Conservation (phyloP, 2,329 filamentous ascomycete genomes). For the Penicillium sp. region DNA sequence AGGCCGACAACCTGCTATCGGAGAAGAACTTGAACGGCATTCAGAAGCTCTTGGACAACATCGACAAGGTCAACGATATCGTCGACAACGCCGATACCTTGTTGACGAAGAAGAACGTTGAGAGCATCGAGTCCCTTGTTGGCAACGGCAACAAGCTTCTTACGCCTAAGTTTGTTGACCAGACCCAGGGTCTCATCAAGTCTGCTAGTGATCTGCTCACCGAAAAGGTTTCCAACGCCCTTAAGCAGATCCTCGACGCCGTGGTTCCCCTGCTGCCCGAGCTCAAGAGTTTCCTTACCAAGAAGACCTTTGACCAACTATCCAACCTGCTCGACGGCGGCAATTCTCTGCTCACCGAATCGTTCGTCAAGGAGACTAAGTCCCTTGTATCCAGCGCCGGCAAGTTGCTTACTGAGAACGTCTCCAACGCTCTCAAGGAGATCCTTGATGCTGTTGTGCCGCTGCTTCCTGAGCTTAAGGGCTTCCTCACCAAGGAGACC, state of each 20-base stretch:
- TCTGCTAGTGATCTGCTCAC: slow-evolving; percentile 12
- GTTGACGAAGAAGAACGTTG: slow-evolving; percentile 23
- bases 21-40: slow-evolving; percentile 18
- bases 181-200: slow-evolving; percentile 11
- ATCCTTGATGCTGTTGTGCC: slow-evolving; percentile 13
- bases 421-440: slow-evolving; percentile 17
- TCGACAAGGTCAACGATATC: slow-evolving; percentile 29
- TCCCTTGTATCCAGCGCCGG: slow-evolving; percentile 12
- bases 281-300: slow-evolving; percentile 18
- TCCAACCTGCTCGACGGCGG: slow-evolving; percentile 16
- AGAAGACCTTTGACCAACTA: slow-evolving; percentile 17
- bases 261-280: slow-evolving; percentile 16
- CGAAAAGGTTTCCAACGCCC: slow-evolving; percentile 7
- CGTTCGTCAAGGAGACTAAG: slow-evolving; percentile 15
- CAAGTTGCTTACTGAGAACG: slow-evolving; percentile 15
- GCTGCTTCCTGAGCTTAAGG: slow-evolving; percentile 18
- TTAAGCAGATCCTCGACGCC: slow-evolving; percentile 19
- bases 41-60: slow-evolving; percentile 19
- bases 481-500: slow-evolving; percentile 17
- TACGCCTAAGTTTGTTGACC: slow-evolving; percentile 11
- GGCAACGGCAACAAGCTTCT: slow-evolving; percentile 25
- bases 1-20: slow-evolving; percentile 16
- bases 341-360: slow-evolving; percentile 13
- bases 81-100: slow-evolving; percentile 28
- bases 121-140: slow-evolving; percentile 25